Evolutionary conservation across 2,329 filamentous ascomycete species (phyloP).

Genomic region (Phialophora macrospora): DNA sequence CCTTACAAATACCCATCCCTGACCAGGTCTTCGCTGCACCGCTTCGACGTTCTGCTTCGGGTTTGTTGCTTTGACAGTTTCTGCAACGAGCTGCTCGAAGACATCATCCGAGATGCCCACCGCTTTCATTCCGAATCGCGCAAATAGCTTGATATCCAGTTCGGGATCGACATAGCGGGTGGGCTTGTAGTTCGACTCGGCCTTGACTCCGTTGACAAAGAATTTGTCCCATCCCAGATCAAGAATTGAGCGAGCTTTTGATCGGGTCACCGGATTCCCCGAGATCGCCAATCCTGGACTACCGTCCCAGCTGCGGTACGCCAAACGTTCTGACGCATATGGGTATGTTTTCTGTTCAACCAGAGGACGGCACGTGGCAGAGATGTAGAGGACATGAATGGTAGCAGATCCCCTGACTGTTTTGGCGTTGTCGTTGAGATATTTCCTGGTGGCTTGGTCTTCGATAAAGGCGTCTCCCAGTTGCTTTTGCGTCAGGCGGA

Average conservation of each 20-base stretch:
- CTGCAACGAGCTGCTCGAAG: neutral
- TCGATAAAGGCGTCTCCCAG: neutral
- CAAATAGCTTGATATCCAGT: neutral
- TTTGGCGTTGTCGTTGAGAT: neutral
- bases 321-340: neutral
- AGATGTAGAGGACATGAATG: neutral
- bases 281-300: neutral
- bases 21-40: neutral
- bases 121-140: neutral
- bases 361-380: neutral
- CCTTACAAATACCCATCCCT: neutral
- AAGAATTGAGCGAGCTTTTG: neutral
- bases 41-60: neutral
- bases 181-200: neutral
- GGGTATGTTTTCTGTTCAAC: neutral
- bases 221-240: neutral
- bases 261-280: neutral
- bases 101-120: neutral
- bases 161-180: conserved; percentile 1
- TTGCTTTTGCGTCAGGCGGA: neutral
- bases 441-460: no score
- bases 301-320: neutral
- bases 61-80: neutral
- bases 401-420: neutral
- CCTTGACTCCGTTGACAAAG: neutral